Conservation (phyloP, 768 basidiomycete species). For the Suillus subluteus region DNA sequence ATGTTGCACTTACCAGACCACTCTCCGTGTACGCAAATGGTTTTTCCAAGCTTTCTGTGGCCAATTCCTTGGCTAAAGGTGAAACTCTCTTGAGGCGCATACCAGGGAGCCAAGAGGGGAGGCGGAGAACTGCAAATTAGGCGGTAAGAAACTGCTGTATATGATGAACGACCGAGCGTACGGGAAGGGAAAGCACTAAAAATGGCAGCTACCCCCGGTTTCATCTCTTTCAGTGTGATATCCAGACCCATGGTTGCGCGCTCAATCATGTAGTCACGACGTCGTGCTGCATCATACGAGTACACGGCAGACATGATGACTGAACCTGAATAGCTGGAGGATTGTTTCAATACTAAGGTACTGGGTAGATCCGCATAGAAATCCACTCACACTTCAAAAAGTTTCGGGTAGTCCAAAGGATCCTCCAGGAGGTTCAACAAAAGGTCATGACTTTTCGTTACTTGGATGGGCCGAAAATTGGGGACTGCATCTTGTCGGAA, state of each 20-base stretch:
- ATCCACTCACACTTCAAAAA: conserved; percentile 7
- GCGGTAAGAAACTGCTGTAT: conserved; percentile 14
- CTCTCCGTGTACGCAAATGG: conserved; percentile 12
- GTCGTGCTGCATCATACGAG: conserved; percentile 12
- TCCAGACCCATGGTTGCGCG: conserved; percentile 1
- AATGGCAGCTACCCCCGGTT: conserved; percentile 10
- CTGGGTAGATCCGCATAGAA: not conserved
- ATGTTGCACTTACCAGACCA: conserved; percentile 8
- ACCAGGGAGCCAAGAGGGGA: conserved; percentile 19
- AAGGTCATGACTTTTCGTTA: conserved; percentile 1
- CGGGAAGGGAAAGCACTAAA: conserved; percentile 13
- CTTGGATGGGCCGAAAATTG: conserved; percentile 10
- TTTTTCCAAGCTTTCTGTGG: conserved; percentile 8
- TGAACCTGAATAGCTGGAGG: conserved; percentile 12
- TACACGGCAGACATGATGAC: conserved; percentile 16
- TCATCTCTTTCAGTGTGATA: conserved; percentile 5
- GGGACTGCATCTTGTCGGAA: conserved; percentile 15
- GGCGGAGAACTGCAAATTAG: conserved; percentile 9
- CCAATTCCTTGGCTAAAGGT: not conserved
- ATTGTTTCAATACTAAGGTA: not conserved
- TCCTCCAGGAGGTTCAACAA: conserved; percentile 6
- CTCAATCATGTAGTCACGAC: conserved; percentile 3
- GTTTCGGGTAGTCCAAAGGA: conserved; percentile 1
- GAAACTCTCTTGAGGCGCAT: conserved; percentile 12
- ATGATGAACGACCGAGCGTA: conserved; percentile 15